Evolutionary conservation across 257 asterid species (phyloP).

Genomic region (Parsonsia alboflavescens): DNA sequence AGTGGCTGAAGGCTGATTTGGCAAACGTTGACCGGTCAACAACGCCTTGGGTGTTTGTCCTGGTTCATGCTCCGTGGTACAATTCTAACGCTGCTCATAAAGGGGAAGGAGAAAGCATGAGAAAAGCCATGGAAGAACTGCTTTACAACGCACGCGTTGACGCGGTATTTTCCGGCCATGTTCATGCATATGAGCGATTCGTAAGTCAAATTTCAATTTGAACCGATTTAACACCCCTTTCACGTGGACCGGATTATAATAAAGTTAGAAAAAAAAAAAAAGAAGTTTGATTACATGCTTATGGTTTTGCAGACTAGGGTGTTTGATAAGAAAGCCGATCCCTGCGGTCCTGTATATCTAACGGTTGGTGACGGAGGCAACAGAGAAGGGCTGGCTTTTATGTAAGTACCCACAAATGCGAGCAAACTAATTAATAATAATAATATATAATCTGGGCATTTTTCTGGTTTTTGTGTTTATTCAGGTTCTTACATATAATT

Average conservation of each 20-base stretch:
- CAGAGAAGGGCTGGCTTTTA: conserved; percentile 81
- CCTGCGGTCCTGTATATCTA: conserved; percentile 64
- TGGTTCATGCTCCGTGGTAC: conserved; percentile 87
- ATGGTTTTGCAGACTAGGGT: conserved; percentile 56
- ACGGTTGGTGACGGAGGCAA: conserved; percentile 94
- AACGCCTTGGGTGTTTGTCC: conserved; percentile 67
- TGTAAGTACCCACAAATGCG: conserved; percentile 32
- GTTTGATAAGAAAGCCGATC: conserved; percentile 53
- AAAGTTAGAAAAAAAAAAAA: neutral
- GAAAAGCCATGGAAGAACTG: conserved; percentile 53
- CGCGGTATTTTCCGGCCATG: conserved; percentile 67
- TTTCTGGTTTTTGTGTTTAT: neutral
- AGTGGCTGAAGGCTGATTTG: conserved; percentile 64
- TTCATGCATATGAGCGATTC: conserved; percentile 82
- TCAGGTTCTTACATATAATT: too few relatives aligned
- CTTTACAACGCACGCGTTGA: conserved; percentile 60
- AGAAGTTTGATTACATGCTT: neutral
- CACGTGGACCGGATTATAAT: too few relatives aligned
- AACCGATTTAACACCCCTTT: too few relatives aligned
- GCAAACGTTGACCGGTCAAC: conserved; percentile 34
- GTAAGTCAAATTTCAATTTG: conserved; percentile 35
- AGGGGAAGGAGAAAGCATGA: conserved; percentile 84
- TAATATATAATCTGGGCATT: neutral
- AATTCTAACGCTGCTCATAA: conserved; percentile 62
- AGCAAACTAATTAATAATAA: neutral